These are phyloP conservation scores for Rhodotorula sp. DNA, from an alignment of 1,284 basidiomycete genomes.

Conservation along the genomic window DNA sequence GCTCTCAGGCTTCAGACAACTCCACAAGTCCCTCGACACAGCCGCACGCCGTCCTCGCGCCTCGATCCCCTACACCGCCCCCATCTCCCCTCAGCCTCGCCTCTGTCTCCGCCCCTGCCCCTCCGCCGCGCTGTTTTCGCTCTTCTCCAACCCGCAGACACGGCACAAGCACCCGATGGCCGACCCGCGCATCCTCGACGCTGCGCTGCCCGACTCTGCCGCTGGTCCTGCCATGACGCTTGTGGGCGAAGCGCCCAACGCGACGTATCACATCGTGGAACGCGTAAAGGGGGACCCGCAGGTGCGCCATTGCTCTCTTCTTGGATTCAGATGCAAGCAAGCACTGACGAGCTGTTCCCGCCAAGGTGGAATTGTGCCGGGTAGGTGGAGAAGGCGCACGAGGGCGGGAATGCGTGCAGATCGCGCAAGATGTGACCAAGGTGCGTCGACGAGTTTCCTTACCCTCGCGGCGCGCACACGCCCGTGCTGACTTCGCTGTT, in stretches of 20 bases:
- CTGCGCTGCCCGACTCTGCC: background rate
- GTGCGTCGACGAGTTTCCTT: too few species aligned
- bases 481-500: background rate
- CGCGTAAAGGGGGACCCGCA: slow-evolving; percentile 13
- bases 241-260: slow-evolving; percentile 11
- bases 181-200: slow-evolving; percentile 12
- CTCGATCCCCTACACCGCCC: too few species aligned
- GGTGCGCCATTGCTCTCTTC: background rate
- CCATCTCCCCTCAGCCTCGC: background rate
- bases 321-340: background rate
- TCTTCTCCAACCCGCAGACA: background rate
- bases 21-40: too few species aligned
- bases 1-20: too few species aligned
- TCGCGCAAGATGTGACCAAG: slow-evolving; percentile 27
- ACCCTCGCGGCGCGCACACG: too few species aligned
- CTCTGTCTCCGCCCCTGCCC: background rate
- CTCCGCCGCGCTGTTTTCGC: background rate
- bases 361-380: slow-evolving; percentile 30
- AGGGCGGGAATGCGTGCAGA: slow-evolving; percentile 9
- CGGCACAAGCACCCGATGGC: slow-evolving; percentile 1
- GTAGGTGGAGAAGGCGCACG: background rate
- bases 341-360: background rate
- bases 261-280: slow-evolving; percentile 27
- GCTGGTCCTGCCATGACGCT: background rate
- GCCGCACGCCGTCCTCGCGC: too few species aligned